Evolutionary conservation across 768 basidiomycete species (phyloP), one percentile per base, ranked within the genome.

Genomic region (Leccinum boreale): DNA sequence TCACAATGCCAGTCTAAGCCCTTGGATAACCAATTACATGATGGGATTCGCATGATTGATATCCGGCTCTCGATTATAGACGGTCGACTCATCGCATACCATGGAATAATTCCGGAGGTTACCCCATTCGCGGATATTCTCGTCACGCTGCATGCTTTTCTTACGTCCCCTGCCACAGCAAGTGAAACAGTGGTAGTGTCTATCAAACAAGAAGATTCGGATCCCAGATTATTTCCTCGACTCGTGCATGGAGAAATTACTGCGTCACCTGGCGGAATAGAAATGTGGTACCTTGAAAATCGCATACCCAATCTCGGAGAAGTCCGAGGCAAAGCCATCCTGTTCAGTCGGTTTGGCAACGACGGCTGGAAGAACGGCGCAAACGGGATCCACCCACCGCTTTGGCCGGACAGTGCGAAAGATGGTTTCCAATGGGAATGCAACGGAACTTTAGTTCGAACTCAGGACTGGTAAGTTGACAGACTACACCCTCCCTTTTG

Each of bases 211-310:
- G 94, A 98, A 70, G 88, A 92, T 62, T 78, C 79, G 0, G 75
- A 82, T 4, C 68, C 76, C 0, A 62, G 70, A 1, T 56, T 74
- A 6, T 94, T 95, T 71, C 89, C 90, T 2, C 63, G 70, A 29
- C 72, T 85, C 10, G 88, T 94, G 9, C 82, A 80, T 35, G 75
- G 83, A 44, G 89, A 86, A 55, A 87, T 96, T 24, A 69, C 72
- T 23, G 65, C 66, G 45, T 81, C 84, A 3, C 81, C 84, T 5
- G 73, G 80, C 2, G 75, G 77, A 17, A 59, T 74, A 45, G 78
- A 74, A 21, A 84, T 91, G 81, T 96, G 92, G 90, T 95, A 83
- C 68, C 72, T 96, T 35, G 83, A 90, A 65, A 89, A 94, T 64
- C 77, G 88, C 7, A 79, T 96, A 54, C 94, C 95, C 2, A 79